These are phyloP conservation scores for Citrullus amarus DNA, from an alignment of 306 rosid species.

Conservation along the genomic window DNA sequence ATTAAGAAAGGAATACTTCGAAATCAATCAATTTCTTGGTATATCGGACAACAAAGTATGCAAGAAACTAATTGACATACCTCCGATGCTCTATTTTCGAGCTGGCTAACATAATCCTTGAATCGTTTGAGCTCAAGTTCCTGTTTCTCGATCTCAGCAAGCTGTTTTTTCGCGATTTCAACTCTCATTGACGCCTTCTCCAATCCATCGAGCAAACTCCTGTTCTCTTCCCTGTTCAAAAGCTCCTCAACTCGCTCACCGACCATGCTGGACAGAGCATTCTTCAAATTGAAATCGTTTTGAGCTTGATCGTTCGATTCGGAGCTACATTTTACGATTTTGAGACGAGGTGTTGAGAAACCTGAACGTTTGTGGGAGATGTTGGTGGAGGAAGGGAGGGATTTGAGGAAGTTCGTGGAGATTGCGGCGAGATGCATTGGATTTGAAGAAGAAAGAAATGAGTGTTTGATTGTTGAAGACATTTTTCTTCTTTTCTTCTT, in stretches of 20 bases:
- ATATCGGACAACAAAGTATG: no score
- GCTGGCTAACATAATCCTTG: constrained; percentile 39
- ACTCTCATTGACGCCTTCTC: constrained; percentile 65
- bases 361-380: constrained; percentile 10
- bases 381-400: background rate
- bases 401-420: constrained; percentile 9
- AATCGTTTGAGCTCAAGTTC: constrained; percentile 40
- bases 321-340: constrained; percentile 21
- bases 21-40: background rate
- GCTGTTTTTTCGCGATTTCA: constrained; percentile 45
- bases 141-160: constrained; percentile 48
- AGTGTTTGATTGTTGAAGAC: constrained; percentile 18
- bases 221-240: constrained; percentile 53
- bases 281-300: constrained; percentile 22
- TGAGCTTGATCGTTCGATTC: constrained; percentile 11
- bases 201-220: constrained; percentile 52
- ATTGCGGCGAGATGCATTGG: constrained; percentile 9
- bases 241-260: constrained; percentile 47
- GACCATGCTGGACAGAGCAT: constrained; percentile 36
- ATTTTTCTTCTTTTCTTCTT: background rate
- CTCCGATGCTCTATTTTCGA: constrained; percentile 53
- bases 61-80: constrained; percentile 9
- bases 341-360: constrained; percentile 10
- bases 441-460: constrained; percentile 19
- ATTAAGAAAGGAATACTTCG: background rate